Evolutionary conservation across 2,329 filamentous ascomycete genomes (phyloP), one percentile per base, ranked within the genome.

Genomic region (Cytospora schulzeri): DNA sequence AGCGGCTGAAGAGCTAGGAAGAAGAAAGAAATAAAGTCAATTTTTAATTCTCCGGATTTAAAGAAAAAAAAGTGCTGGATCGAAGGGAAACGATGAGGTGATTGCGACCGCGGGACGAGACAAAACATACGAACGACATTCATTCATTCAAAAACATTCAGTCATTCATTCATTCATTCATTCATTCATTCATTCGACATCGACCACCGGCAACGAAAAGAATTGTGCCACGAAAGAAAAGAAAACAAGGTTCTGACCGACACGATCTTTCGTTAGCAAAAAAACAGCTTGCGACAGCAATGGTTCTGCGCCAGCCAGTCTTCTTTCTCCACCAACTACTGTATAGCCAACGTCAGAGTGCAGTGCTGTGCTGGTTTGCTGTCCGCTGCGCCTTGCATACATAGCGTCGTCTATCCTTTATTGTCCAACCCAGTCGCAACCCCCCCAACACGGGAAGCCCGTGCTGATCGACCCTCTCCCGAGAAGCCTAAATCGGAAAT

Each of bases 291-390:
- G 53, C 52, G 54, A 60, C 57, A 66, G 65, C 65, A 64, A 66
- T 66, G 65, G 65, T 66, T 61, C 57, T 66, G 65, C 57, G 57
- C 58, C 65, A 62, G 55, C 65, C 65, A 62, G 58, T 65, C 65
- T 66, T 62, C 38, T 65, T 65, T 65, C 48, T 48, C 54, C 62
- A 61, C 54, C 54, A 45, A 41, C n/a, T n/a, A 65, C 31, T 29
- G 45, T 48, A 56, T 29, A 45, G 22, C 29, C 19, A 50, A 14
- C 31, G 22, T 26, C 52, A 56, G 60, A 53, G 54, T 52, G 24
- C 57, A 53, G 54, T 64, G 57, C 60, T 63, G 26, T 31, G 45
- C 45, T 48, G 45, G 45, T 48, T 64, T 26, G 56, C 64, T 59
- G 57, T 54, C 51, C 48, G 33, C 57, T 64, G 56, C 57, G 52